These are phyloP conservation scores for Craspedostauros australis DNA, from an alignment of 108 stramenopile species.

Conservation along the genomic window DNA sequence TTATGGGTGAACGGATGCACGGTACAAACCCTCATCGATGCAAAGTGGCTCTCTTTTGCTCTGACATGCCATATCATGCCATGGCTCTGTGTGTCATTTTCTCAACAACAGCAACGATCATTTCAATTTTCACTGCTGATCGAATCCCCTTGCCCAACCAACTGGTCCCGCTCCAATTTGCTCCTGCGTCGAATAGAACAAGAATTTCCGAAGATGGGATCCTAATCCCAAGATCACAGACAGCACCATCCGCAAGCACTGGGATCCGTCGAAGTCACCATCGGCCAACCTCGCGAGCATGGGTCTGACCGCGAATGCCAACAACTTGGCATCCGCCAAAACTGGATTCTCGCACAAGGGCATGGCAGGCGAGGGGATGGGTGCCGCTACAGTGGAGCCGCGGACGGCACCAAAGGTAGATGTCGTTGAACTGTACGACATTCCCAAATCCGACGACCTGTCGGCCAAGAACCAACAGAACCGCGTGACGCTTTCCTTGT, in stretches of 20 bases:
- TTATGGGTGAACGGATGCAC: no score
- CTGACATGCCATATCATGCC: not conserved
- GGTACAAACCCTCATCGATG: no score
- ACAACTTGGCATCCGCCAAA: no score
- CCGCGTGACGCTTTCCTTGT: slow-evolving; percentile 42
- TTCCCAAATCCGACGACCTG: slow-evolving; percentile 66
- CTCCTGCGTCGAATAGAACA: slow-evolving; percentile 27
- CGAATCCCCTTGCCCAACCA: no score
- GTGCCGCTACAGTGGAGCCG: not conserved
- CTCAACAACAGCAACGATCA: slow-evolving; percentile 1
- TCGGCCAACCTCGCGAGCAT: slow-evolving; percentile 52
- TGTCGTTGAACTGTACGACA: slow-evolving; percentile 73
- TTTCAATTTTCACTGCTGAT: no score
- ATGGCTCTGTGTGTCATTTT: slow-evolving; percentile 3
- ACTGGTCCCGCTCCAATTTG: no score
- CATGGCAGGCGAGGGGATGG: slow-evolving; percentile 13
- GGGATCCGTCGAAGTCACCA: slow-evolving; percentile 65
- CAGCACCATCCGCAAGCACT: slow-evolving; percentile 37
- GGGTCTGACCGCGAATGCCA: slow-evolving; percentile 51
- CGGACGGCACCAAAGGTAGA: slow-evolving; percentile 1
- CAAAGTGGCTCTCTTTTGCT: not conserved
- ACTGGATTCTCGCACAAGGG: slow-evolving; percentile 8
- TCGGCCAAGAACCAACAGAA: slow-evolving; percentile 22
- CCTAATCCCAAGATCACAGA: slow-evolving; percentile 54
- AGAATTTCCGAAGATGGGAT: slow-evolving; percentile 48